A percentile compares a stretch with the other conserved stretches of the same genome.
Evolutionary conservation across 331 rosid genomes (phyloP).

Genomic region (Saraca asoca): DNA sequence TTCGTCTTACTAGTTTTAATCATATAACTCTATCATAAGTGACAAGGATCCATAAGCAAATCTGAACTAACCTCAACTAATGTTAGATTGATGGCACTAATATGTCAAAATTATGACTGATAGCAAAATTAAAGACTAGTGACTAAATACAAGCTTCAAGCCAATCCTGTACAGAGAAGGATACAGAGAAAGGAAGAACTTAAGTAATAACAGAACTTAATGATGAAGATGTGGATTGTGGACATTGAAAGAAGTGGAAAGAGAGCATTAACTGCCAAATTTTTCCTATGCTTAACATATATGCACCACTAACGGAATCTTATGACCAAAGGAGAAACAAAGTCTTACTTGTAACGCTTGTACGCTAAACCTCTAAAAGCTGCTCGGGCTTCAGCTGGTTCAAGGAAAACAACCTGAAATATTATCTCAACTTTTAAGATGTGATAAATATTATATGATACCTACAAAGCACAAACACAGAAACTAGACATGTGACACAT

Average conservation of each 20-base stretch:
- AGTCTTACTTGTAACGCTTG: constrained; percentile 80
- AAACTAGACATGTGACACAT: too few relatives aligned
- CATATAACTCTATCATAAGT: not conserved
- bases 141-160: not conserved
- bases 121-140: not conserved
- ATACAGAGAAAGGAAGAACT: not conserved
- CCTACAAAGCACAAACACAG: too few relatives aligned
- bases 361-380: constrained; percentile 85
- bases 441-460: too few relatives aligned
- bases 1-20: too few relatives aligned
- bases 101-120: not conserved
- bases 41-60: not conserved
- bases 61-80: not conserved
- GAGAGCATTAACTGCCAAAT: not conserved
- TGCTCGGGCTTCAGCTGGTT: constrained; percentile 75
- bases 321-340: constrained; percentile 25
- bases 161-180: not conserved
- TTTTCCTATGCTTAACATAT: not conserved
- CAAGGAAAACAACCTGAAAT: constrained; percentile 79
- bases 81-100: not conserved
- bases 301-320: not conserved
- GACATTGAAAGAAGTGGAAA: not conserved
- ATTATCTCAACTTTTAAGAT: constrained; percentile 25
- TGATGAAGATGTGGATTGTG: not conserved
- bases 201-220: not conserved